Evolutionary conservation across 2,329 filamentous ascomycete genomes (phyloP).

Genomic region (Talaromyces marneffei): DNA sequence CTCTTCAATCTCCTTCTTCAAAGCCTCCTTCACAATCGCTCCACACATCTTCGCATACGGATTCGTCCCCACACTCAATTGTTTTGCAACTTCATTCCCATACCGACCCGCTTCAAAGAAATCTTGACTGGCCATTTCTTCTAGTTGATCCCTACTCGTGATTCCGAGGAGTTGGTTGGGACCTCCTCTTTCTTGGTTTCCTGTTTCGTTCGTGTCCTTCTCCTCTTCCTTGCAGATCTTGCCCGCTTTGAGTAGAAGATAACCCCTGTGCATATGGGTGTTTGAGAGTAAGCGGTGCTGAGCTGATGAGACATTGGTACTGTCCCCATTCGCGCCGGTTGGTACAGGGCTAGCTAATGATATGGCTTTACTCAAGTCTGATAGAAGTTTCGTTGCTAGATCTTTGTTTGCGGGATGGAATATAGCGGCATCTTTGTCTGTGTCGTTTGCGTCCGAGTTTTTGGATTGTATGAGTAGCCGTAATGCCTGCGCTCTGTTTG

Average conservation of each 20-base stretch:
- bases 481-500: conserved; percentile 51
- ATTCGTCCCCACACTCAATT: conserved; percentile 56
- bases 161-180: conserved; percentile 30
- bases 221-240: conserved; percentile 20
- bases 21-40: conserved; percentile 55
- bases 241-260: conserved; percentile 37
- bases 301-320: conserved; percentile 37
- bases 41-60: conserved; percentile 60
- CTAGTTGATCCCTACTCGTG: conserved; percentile 36
- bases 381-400: conserved; percentile 25
- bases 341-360: conserved; percentile 37
- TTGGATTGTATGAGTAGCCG: conserved; percentile 33
- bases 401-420: conserved; percentile 20
- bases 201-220: neutral
- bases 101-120: conserved; percentile 51
- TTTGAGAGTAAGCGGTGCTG: conserved; percentile 49
- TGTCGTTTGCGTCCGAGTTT: neutral
- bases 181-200: conserved; percentile 6
- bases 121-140: conserved; percentile 52
- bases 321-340: conserved; percentile 24
- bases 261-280: conserved; percentile 51
- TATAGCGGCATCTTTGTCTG: conserved; percentile 18
- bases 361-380: conserved; percentile 43
- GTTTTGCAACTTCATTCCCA: conserved; percentile 52
- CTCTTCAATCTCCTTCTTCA: conserved; percentile 49